Percentiles rank a stretch among this genome's conserved stretches.
Evolutionary conservation across 2,329 filamentous ascomycete species (phyloP).

Genomic region (Calonectria ilicicola): DNA sequence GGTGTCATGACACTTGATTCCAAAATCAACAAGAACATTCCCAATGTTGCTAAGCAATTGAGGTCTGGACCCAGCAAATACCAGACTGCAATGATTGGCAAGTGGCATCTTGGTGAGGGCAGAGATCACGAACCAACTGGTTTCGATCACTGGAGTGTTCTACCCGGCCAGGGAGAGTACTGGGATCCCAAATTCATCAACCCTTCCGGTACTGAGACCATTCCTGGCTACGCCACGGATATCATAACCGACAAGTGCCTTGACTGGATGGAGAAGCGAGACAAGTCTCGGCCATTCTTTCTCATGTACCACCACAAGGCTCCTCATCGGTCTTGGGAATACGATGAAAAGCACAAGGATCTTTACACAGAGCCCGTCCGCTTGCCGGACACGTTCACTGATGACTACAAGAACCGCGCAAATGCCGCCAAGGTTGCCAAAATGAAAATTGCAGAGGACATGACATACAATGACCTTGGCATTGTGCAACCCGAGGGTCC

Average conservation of each 20-base stretch:
- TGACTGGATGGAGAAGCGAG: slow-evolving; percentile 51
- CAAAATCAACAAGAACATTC: slow-evolving; percentile 60
- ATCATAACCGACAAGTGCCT: slow-evolving; percentile 64
- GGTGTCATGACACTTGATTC: slow-evolving; percentile 61
- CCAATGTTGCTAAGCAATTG: slow-evolving; percentile 64
- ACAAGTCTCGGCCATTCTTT: slow-evolving; percentile 59
- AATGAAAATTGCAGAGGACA: slow-evolving; percentile 62
- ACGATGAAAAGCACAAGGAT: slow-evolving; percentile 58
- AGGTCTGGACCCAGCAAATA: slow-evolving; percentile 54
- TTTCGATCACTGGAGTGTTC: slow-evolving; percentile 64
- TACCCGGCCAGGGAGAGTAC: slow-evolving; percentile 65
- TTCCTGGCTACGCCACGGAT: slow-evolving; percentile 61
- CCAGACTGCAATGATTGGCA: slow-evolving; percentile 64
- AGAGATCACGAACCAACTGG: slow-evolving; percentile 58
- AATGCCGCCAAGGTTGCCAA: slow-evolving; percentile 61
- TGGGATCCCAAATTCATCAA: slow-evolving; percentile 63
- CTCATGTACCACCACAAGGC: slow-evolving; percentile 69
- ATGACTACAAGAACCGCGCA: slow-evolving; percentile 66
- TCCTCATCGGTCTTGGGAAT: slow-evolving; percentile 65
- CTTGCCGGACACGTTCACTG: slow-evolving; percentile 63
- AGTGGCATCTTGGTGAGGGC: slow-evolving; percentile 66
- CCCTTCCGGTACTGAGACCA: slow-evolving; percentile 43
- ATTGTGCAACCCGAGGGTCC: slow-evolving; percentile 62
- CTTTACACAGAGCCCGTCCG: slow-evolving; percentile 59
- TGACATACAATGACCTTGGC: slow-evolving; percentile 64